Conservation (phyloP, 2,329 filamentous ascomycete genomes). For the Corynespora cassiicola region DNA sequence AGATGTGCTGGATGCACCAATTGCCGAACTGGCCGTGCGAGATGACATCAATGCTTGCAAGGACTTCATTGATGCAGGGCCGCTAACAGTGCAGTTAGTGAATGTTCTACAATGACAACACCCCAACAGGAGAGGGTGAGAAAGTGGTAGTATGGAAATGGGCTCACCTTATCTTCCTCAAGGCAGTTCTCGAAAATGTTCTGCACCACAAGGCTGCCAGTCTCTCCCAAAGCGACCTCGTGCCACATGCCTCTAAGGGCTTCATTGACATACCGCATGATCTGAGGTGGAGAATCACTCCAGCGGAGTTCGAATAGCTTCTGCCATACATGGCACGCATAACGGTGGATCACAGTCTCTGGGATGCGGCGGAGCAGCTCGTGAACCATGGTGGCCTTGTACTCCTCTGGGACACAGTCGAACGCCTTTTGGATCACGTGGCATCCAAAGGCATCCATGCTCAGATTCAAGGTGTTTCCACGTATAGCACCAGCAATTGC, state of each 20-base stretch:
- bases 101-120: no score
- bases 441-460: slow-evolving; percentile 98
- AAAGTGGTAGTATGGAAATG: no score
- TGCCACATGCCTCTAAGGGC: slow-evolving; percentile 97
- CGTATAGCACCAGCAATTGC: slow-evolving; percentile 94
- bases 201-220: slow-evolving; percentile 95
- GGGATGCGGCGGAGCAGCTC: slow-evolving; percentile 94
- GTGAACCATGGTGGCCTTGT: slow-evolving; percentile 99
- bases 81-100: no score
- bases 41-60: slow-evolving; percentile 93
- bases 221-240: slow-evolving; percentile 95
- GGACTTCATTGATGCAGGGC: slow-evolving; percentile 94
- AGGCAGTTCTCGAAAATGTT: slow-evolving; percentile 99
- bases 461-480: slow-evolving; percentile 90
- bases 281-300: slow-evolving; percentile 92
- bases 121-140: background rate
- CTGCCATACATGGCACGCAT: slow-evolving; percentile 99
- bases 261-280: slow-evolving; percentile 98
- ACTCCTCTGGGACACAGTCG: slow-evolving; percentile 94
- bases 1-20: slow-evolving; percentile 99
- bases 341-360: slow-evolving; percentile 97
- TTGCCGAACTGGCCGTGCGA: slow-evolving; percentile 98
- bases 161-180: slow-evolving; percentile 95
- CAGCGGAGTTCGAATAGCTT: slow-evolving; percentile 98
- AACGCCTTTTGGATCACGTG: slow-evolving; percentile 99